These are phyloP conservation scores for Fusarium burgessii DNA, from an alignment of 2,329 filamentous ascomycete species.

Conservation along the genomic window DNA sequence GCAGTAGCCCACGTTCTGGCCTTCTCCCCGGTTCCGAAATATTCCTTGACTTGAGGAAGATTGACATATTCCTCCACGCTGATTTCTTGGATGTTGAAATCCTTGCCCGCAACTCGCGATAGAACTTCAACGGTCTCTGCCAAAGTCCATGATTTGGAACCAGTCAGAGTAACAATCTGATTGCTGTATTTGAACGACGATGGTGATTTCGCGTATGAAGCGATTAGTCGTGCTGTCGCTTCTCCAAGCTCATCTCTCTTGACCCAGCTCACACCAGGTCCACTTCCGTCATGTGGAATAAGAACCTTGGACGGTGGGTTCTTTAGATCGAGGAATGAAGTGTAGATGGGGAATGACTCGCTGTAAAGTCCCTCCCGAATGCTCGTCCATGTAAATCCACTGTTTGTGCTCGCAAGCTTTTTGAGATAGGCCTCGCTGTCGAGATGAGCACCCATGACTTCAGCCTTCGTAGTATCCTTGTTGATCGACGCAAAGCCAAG, in stretches of 20 bases:
- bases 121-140: constrained; percentile 14
- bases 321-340: constrained; percentile 25
- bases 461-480: not conserved
- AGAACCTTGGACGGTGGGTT: not conserved
- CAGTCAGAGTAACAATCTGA: constrained; percentile 21
- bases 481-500: constrained; percentile 7
- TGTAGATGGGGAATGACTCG: constrained; percentile 38
- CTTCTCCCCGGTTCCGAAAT: constrained; percentile 9
- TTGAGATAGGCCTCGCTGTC: constrained; percentile 27
- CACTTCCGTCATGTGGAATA: constrained; percentile 28
- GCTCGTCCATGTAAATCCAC: constrained; percentile 24
- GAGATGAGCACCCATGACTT: constrained; percentile 35
- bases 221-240: constrained; percentile 25
- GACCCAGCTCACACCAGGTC: constrained; percentile 28
- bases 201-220: not conserved
- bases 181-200: not conserved
- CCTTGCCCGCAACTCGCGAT: not conserved
- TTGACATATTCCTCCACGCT: constrained; percentile 28
- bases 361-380: constrained; percentile 35
- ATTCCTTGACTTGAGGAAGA: constrained; percentile 13
- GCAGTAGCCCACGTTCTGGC: constrained; percentile 34
- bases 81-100: constrained; percentile 5
- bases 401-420: not conserved
- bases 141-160: constrained; percentile 5
- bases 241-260: constrained; percentile 38